Base-by-base conservation (phyloP, 441 rosid species). In the Arabidopsis lyrata region DNA sequence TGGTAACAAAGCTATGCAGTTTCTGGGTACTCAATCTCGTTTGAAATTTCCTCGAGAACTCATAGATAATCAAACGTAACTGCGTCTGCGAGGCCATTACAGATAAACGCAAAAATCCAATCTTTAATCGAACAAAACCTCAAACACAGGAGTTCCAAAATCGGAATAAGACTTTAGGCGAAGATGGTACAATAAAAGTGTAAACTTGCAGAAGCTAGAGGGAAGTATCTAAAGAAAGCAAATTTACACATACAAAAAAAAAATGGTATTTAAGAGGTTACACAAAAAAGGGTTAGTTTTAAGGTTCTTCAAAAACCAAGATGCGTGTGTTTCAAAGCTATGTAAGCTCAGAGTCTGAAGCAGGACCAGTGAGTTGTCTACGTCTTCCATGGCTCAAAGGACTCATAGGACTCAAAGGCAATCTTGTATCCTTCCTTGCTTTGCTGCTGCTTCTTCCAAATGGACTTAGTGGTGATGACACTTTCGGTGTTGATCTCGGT, bases 1-100 rank as follows among this genome's bases (percentile, higher is more conserved):
- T 86, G 49, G 83, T 58, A 72, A 92, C 76, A 15, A 87, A 72
- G 78, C 93, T 88, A 13, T 92, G 98, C 7, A 92, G 80, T 39
- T 82, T 86, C 77, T 83, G 84, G 75, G 93, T 89, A 70, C 39
- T 81, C 49, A 78, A 63, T 11, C 81, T 83, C 24, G 86, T 79
- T 61, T 81, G 97, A 79, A 41, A 80, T 61, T 81, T 73, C 78
- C 70, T 84, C 2, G 88, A 56, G 75, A 90, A 84, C 82, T 86
- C 88, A 5, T 5, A 14, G 41, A 72, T 53, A 7, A 77, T 10
- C 68, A 72, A 44, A 66, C 81, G 74, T 6, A 77, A 61, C 31
- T 39, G 80, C 56, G 63, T 41, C 63, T 70, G 80, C 49, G 72
- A 70, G 2, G 67, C 49, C 80, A 76, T 76, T 75, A 13, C 48